phyloP scores from a whole-genome alignment of 345 rosid species.

The Mallotus nudiflorus region DNA sequence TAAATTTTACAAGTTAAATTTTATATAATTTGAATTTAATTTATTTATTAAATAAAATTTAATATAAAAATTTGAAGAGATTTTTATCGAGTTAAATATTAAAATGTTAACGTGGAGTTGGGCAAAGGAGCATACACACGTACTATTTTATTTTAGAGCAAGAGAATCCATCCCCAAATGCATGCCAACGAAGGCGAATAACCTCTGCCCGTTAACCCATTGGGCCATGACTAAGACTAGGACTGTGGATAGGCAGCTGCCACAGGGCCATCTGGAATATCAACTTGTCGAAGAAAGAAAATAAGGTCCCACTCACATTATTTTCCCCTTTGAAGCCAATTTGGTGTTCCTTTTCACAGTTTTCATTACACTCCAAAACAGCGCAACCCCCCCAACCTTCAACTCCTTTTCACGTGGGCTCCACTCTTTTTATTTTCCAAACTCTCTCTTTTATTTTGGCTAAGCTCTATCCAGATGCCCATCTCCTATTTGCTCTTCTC shows the following conservation, averaged over 20 bases:
- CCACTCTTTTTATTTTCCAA: background rate
- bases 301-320: constrained; percentile 1
- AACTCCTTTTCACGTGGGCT: constrained; percentile 6
- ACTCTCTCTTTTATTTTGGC: constrained; percentile 38
- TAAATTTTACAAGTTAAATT: no score
- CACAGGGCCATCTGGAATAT: background rate
- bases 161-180: no score
- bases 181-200: no score
- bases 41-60: no score
- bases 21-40: no score
- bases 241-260: no score
- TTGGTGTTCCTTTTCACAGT: background rate
- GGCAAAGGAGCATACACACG: no score
- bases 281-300: background rate
- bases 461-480: constrained; percentile 54
- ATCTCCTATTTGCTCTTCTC: constrained; percentile 12
- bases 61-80: no score
- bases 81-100: no score
- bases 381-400: background rate
- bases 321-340: background rate
- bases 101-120: no score
- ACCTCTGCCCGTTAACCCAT: background rate
- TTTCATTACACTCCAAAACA: background rate
- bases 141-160: no score
- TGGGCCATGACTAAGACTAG: no score